These are phyloP conservation scores for Vanrija pseudolonga DNA, from an alignment of 1,284 basidiomycete genomes.

Conservation along the genomic window DNA sequence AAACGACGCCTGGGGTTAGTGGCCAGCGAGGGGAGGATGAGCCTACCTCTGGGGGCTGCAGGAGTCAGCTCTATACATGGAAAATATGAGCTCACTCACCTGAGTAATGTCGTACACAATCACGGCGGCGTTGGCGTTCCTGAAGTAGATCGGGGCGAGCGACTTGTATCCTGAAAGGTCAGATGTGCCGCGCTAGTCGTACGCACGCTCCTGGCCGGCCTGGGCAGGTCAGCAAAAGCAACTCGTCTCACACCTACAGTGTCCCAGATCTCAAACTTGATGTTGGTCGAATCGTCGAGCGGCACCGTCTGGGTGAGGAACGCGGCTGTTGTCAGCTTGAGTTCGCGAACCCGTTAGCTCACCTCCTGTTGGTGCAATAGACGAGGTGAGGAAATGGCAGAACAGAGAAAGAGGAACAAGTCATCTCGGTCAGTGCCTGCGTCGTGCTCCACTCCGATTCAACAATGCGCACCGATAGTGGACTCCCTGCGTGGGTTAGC, in stretches of 20 bases:
- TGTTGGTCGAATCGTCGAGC: slow-evolving; percentile 79
- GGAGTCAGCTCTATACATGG: background rate
- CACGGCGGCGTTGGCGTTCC: slow-evolving; percentile 96
- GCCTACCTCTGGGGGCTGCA: slow-evolving; percentile 32
- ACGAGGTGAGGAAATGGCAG: background rate
- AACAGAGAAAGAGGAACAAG: background rate
- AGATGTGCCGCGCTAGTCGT: background rate
- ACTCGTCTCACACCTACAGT: slow-evolving; percentile 32
- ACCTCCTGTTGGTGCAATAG: slow-evolving; percentile 18
- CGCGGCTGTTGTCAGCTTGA: slow-evolving; percentile 59
- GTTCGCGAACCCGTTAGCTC: background rate
- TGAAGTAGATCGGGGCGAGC: slow-evolving; percentile 90
- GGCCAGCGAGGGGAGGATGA: background rate
- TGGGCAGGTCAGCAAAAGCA: slow-evolving; percentile 8
- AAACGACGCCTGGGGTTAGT: slow-evolving; percentile 56
- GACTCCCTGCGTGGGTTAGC: slow-evolving; percentile 37
- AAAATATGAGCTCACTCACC: slow-evolving; percentile 18
- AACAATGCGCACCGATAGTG: slow-evolving; percentile 36
- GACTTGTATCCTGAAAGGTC: slow-evolving; percentile 46
- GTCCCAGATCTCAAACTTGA: slow-evolving; percentile 98
- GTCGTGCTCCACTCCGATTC: background rate
- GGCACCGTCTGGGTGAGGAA: slow-evolving; percentile 95
- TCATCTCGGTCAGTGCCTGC: no score
- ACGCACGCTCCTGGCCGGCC: slow-evolving; percentile 50
- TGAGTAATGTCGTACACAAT: slow-evolving; percentile 98